Percentiles rank a stretch among this genome's conserved stretches.
Evolutionary conservation across 139 green algal species (phyloP).

Genomic region (Haematococcus sp.): DNA sequence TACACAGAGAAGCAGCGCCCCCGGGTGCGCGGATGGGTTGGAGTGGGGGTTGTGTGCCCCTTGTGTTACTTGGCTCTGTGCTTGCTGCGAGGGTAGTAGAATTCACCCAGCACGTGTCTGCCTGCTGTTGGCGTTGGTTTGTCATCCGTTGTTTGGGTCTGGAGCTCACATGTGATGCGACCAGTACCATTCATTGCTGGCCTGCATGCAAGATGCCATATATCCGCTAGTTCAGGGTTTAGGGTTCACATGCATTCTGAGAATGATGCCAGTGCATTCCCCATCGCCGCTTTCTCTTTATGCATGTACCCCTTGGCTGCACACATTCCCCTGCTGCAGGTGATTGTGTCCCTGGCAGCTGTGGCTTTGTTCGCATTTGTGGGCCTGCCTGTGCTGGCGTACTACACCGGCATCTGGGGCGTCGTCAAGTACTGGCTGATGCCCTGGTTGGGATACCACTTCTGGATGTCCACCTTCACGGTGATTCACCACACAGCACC

Average conservation of each 20-base stretch:
- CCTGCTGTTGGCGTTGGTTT: neutral
- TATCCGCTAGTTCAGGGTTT: no score
- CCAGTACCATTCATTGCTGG: no score
- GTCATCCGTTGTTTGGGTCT: no score
- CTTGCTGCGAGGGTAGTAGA: no score
- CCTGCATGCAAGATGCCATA: no score
- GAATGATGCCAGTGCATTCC: no score
- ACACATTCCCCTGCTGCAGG: conserved; percentile 27
- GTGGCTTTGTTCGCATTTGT: conserved; percentile 64
- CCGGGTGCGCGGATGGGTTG: conserved; percentile 40
- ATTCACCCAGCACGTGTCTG: neutral
- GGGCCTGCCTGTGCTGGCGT: conserved; percentile 69
- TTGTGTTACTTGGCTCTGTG: neutral
- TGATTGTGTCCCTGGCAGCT: conserved; percentile 72
- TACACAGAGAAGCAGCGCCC: conserved; percentile 83
- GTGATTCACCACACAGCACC: conserved; percentile 97
- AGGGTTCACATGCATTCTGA: no score
- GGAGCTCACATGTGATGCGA: no score
- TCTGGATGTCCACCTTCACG: conserved; percentile 99
- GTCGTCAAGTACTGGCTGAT: conserved; percentile 96
- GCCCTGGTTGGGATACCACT: conserved; percentile 98
- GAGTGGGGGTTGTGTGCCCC: neutral
- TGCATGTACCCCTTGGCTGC: neutral
- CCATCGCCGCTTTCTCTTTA: no score
- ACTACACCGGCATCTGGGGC: conserved; percentile 66